These are phyloP conservation scores for Penicilliopsis zonata DNA, from an alignment of 495 filamentous ascomycete species.

Conservation along the genomic window DNA sequence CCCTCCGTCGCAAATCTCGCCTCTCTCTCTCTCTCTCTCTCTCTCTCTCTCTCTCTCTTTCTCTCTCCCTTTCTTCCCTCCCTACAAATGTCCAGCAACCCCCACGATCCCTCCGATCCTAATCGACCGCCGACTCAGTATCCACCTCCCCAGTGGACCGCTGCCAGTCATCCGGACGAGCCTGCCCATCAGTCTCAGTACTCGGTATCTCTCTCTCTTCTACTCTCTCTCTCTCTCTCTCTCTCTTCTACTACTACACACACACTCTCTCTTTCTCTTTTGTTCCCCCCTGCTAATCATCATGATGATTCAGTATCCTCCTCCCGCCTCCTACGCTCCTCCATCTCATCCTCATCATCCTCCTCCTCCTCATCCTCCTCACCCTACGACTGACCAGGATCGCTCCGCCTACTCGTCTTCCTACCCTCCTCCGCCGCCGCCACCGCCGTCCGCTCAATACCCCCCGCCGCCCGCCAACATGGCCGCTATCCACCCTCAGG, in stretches of 20 bases:
- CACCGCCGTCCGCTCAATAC: constrained; percentile 10
- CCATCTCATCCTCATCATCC: constrained; percentile 11
- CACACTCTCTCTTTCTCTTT: constrained; percentile 7
- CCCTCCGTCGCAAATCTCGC: not conserved
- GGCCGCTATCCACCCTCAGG: constrained; percentile 26
- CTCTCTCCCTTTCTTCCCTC: not conserved
- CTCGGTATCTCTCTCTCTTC: constrained; percentile 18
- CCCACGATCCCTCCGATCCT: constrained; percentile 28
- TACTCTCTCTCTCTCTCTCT: constrained; percentile 14
- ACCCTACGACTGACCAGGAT: constrained; percentile 21
- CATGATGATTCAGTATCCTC: no score
- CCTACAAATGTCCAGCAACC: constrained; percentile 37
- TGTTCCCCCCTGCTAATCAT: constrained; percentile 3
- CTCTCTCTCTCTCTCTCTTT: constrained; percentile 1
- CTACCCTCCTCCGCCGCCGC: constrained; percentile 16
- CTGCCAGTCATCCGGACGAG: constrained; percentile 31
- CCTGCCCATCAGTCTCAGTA: constrained; percentile 24
- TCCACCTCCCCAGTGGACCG: constrained; percentile 35
- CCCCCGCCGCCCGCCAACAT: constrained; percentile 26
- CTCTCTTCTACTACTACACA: constrained; percentile 20
- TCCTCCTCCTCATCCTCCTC: constrained; percentile 20
- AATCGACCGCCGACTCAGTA: constrained; percentile 33
- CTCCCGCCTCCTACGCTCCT: constrained; percentile 2
- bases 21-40: constrained; percentile 3
- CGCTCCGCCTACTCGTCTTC: constrained; percentile 4